A percentile compares a stretch with the other conserved stretches of the same genome.
phyloP scores from a whole-genome alignment of 345 rosid species.

The Ricinus communis region DNA sequence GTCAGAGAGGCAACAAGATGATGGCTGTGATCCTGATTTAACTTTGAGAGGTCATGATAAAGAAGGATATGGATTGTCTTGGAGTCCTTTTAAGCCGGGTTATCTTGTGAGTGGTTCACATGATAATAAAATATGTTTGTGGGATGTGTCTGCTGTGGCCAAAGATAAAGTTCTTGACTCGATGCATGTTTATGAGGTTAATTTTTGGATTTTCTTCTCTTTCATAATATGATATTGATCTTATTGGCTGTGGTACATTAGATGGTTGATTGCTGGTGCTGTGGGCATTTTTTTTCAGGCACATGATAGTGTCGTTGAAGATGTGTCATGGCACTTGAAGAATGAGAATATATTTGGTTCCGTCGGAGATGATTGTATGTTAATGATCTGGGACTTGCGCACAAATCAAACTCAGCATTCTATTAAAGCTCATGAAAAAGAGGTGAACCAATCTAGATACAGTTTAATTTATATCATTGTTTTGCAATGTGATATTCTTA shows the following conservation, averaged over 20 bases:
- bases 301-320: constrained; percentile 72
- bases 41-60: constrained; percentile 84
- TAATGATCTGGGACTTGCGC: constrained; percentile 87
- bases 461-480: neutral
- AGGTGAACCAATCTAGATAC: constrained; percentile 41
- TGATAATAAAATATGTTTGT: constrained; percentile 77
- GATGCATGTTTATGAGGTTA: constrained; percentile 69
- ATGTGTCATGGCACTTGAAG: constrained; percentile 90
- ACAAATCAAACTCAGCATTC: constrained; percentile 62
- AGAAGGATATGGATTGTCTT: constrained; percentile 93
- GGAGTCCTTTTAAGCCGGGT: constrained; percentile 85
- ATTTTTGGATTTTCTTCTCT: constrained; percentile 4
- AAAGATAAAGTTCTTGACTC: constrained; percentile 62
- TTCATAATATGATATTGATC: neutral
- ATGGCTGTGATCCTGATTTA: constrained; percentile 72
- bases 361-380: constrained; percentile 75
- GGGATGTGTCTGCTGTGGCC: constrained; percentile 70
- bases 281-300: constrained; percentile 44
- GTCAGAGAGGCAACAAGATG: constrained; percentile 38
- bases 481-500: neutral
- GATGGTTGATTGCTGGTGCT: constrained; percentile 12
- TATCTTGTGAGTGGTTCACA: constrained; percentile 91
- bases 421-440: constrained; percentile 80
- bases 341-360: constrained; percentile 83
- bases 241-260: constrained; percentile 10